Conservation (phyloP, 2,329 filamentous ascomycete genomes). For the Hymenoscyphus occultus region DNA sequence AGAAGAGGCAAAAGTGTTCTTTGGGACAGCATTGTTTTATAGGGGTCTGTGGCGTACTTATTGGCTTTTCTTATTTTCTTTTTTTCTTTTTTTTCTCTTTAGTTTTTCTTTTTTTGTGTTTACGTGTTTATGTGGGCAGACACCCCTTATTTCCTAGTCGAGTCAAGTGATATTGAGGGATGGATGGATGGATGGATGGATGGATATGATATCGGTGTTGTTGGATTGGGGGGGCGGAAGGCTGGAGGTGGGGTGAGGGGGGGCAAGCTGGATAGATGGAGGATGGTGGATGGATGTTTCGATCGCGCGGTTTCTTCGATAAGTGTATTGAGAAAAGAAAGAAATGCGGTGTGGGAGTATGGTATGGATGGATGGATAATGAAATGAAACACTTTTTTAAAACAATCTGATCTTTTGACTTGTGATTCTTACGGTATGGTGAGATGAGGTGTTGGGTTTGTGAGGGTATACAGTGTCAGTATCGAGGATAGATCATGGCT, state of each 20-base stretch:
- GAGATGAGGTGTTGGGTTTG: no score
- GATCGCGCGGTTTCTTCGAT: no score
- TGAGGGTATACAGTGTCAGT: no score
- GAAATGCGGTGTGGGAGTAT: background rate
- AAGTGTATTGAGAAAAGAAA: background rate
- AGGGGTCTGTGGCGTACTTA: background rate
- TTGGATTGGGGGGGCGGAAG: background rate
- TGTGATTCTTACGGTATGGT: no score
- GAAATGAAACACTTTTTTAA: background rate
- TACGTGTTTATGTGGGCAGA: no score
- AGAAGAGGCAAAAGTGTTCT: background rate
- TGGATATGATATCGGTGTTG: background rate
- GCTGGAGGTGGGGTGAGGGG: background rate
- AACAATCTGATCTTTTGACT: no score
- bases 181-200: background rate
- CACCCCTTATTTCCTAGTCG: background rate
- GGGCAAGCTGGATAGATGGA: background rate
- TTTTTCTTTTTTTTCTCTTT: background rate
- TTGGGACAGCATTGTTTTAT: conserved; percentile 4
- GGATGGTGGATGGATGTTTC: background rate
- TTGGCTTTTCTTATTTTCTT: background rate
- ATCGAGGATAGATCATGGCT: no score
- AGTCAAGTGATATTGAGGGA: background rate
- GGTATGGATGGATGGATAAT: background rate
- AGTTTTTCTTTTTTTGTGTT: background rate